These are phyloP conservation scores for Cryphonectria naterciae DNA, from an alignment of 2,329 filamentous ascomycete species.

Conservation along the genomic window DNA sequence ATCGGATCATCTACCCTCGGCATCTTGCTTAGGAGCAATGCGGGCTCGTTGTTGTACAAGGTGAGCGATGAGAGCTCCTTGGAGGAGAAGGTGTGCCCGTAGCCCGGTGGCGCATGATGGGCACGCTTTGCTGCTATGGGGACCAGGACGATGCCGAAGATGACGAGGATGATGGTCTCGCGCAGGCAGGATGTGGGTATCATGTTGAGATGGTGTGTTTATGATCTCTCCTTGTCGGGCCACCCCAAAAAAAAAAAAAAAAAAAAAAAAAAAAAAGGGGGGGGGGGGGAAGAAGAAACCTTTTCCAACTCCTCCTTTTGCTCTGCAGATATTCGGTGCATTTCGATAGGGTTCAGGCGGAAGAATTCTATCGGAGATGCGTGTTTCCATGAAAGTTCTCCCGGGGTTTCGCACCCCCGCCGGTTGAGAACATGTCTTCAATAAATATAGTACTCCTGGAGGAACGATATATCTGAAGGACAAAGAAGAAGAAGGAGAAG, in stretches of 20 bases:
- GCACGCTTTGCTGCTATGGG: conserved; percentile 29
- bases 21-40: too few species aligned
- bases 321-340: not conserved
- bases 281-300: not conserved
- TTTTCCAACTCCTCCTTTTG: not conserved
- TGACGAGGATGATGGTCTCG: conserved; percentile 27
- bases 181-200: conserved; percentile 21
- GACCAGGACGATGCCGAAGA: conserved; percentile 29
- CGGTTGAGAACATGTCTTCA: not conserved
- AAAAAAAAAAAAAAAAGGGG: too few species aligned
- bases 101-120: conserved; percentile 28
- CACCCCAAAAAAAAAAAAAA: too few species aligned
- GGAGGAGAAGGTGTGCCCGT: conserved; percentile 26
- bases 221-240: too few species aligned
- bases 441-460: not conserved
- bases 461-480: not conserved
- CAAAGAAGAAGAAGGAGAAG: too few species aligned
- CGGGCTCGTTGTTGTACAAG: not conserved
- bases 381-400: not conserved
- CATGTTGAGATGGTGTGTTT: conserved; percentile 13
- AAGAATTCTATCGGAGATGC: not conserved
- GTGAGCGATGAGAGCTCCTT: not conserved
- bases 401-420: not conserved
- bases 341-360: not conserved
- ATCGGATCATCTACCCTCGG: not conserved